Conservation (phyloP, 1,139 yeast species). For the Kodamaea sp. region DNA sequence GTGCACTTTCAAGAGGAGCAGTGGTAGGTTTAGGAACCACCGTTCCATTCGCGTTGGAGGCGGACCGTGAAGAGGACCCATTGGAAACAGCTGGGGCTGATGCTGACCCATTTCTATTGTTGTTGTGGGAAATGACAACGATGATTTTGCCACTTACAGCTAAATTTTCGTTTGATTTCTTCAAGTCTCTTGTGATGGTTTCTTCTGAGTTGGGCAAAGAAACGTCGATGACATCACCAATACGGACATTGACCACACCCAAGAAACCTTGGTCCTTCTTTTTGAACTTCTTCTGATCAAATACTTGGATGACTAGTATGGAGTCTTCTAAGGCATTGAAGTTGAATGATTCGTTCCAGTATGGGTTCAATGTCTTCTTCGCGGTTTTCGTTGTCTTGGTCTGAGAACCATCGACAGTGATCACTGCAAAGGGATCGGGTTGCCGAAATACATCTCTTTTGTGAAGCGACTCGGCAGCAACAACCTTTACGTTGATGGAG, state of each 20-base stretch:
- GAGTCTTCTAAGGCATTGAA: constrained; percentile 78
- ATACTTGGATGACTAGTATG: constrained; percentile 87
- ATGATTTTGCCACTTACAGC: constrained; percentile 92
- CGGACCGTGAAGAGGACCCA: constrained; percentile 13
- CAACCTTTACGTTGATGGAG: constrained; percentile 69
- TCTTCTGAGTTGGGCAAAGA: constrained; percentile 63
- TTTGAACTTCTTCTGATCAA: constrained; percentile 95
- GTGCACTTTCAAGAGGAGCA: constrained; percentile 10
- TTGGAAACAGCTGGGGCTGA: constrained; percentile 10
- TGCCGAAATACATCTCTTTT: constrained; percentile 93
- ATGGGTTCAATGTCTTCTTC: constrained; percentile 91
- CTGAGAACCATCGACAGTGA: constrained; percentile 95
- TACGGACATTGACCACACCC: constrained; percentile 90
- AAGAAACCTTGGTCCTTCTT: constrained; percentile 98
- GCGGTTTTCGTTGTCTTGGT: constrained; percentile 94
- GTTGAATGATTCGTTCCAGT: constrained; percentile 94
- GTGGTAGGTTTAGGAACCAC: constrained; percentile 14
- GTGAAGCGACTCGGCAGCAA: constrained; percentile 94
- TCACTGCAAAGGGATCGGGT: constrained; percentile 97
- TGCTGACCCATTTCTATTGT: constrained; percentile 11
- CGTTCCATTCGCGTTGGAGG: constrained; percentile 6
- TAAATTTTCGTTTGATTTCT: constrained; percentile 86
- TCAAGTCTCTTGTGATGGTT: constrained; percentile 89
- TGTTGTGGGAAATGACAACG: constrained; percentile 61
- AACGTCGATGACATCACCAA: constrained; percentile 86